Percentiles rank a stretch among this genome's conserved stretches.
Evolutionary conservation across 2,329 filamentous ascomycete genomes (phyloP).

Genomic region (Apiospora aurea): DNA sequence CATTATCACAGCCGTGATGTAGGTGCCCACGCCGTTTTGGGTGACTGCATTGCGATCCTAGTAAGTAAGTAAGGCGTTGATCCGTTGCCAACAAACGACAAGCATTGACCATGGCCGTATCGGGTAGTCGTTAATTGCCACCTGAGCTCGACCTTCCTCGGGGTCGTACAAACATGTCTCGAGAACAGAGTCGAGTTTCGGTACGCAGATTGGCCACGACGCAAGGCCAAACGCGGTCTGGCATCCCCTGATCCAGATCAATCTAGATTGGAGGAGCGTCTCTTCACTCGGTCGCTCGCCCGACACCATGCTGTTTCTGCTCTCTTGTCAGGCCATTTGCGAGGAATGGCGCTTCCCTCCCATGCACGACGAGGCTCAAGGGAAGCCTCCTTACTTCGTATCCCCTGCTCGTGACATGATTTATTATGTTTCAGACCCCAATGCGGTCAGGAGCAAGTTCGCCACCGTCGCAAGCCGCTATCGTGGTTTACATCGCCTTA

Average conservation of each 20-base stretch:
- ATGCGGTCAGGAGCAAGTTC: background rate
- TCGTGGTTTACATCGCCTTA: background rate
- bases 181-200: conserved; percentile 19
- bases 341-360: background rate
- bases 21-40: background rate
- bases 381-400: background rate
- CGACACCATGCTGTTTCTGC: background rate
- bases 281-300: background rate
- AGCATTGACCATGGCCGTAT: background rate
- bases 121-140: background rate
- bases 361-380: background rate
- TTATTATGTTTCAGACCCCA: background rate
- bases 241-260: conserved; percentile 1
- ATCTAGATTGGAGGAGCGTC: background rate
- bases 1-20: background rate
- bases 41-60: background rate
- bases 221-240: background rate
- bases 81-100: conserved; percentile 3
- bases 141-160: background rate
- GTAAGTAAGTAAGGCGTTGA: background rate
- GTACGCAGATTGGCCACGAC: conserved; percentile 6
- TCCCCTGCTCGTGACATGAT: background rate
- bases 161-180: background rate
- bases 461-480: background rate
- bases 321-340: background rate